phyloP scores from a whole-genome alignment of 2,329 filamentous ascomycete genomes.

The Penicillium oxalicum region DNA sequence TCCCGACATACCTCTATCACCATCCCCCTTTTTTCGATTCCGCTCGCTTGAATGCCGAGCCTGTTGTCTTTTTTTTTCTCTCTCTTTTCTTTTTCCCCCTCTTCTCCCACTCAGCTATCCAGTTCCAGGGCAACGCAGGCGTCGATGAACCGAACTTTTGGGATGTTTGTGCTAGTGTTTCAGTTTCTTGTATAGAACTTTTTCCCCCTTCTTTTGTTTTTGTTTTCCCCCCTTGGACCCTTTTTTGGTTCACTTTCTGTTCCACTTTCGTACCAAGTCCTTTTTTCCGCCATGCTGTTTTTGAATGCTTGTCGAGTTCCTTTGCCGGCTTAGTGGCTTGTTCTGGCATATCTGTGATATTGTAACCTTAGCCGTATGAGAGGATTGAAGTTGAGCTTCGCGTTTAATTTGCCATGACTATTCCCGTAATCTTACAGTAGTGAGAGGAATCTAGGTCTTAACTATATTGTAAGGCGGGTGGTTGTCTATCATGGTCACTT shows the following conservation, averaged over 20 bases:
- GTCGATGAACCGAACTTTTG: conserved; percentile 20
- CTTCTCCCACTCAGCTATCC: conserved; percentile 4
- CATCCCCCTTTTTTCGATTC: too few relatives aligned
- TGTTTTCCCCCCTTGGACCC: neutral
- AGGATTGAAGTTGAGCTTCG: conserved; percentile 15
- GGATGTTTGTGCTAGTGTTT: conserved; percentile 21
- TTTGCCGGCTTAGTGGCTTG: conserved; percentile 7
- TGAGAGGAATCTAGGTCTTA: too few relatives aligned
- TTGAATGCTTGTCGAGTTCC: too few relatives aligned
- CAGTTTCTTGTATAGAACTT: conserved; percentile 30
- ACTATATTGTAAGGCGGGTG: too few relatives aligned
- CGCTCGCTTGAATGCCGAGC: too few relatives aligned
- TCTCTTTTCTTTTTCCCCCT: conserved; percentile 5
- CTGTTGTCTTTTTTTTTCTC: neutral
- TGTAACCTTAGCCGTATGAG: conserved; percentile 18
- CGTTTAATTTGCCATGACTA: conserved; percentile 13
- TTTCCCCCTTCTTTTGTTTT: conserved; percentile 15
- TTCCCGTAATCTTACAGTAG: conserved; percentile 5
- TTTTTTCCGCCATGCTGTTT: too few relatives aligned
- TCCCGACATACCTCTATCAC: too few relatives aligned
- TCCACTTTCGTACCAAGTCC: too few relatives aligned
- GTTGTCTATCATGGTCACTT: too few relatives aligned
- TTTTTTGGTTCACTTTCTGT: too few relatives aligned
- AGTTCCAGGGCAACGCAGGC: conserved; percentile 18
- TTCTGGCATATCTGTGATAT: conserved; percentile 18